phyloP scores from a whole-genome alignment of 768 basidiomycete genomes.

The Rhodotorula sphaerocarpa region DNA sequence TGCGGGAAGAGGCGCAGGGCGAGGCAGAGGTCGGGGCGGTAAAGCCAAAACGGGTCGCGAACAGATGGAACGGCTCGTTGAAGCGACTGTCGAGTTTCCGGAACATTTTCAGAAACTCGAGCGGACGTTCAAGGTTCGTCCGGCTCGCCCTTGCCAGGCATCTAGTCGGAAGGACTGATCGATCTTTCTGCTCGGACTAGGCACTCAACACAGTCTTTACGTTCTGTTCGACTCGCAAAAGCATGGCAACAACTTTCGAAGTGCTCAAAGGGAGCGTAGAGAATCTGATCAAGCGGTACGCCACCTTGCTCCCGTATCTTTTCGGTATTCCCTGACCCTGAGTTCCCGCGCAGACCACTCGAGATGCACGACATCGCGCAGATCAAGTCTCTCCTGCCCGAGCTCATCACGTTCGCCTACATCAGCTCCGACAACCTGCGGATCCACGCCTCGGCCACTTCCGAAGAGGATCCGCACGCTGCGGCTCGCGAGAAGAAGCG shows the following conservation, averaged over 20 bases:
- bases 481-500: conserved; percentile 22
- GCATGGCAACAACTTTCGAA: conserved; percentile 69
- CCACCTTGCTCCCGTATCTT: not conserved
- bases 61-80: conserved; percentile 23
- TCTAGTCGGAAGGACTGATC: not conserved
- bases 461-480: conserved; percentile 39
- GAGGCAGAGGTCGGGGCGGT: conserved; percentile 15
- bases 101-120: conserved; percentile 50
- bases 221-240: conserved; percentile 71
- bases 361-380: conserved; percentile 71
- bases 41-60: conserved; percentile 29
- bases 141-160: no score
- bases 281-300: conserved; percentile 63
- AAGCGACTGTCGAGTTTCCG: conserved; percentile 50
- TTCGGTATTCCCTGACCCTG: no score
- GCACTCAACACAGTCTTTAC: conserved; percentile 82
- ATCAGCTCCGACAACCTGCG: conserved; percentile 58
- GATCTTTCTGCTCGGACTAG: conserved; percentile 44
- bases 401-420: conserved; percentile 72
- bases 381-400: conserved; percentile 81
- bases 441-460: conserved; percentile 48
- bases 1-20: conserved; percentile 3
- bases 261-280: conserved; percentile 72
- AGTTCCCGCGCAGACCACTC: conserved; percentile 57
- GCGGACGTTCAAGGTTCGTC: conserved; percentile 57